phyloP scores from a whole-genome alignment of 176 grass and related monocot species.

The Saccharum spontaneum region DNA sequence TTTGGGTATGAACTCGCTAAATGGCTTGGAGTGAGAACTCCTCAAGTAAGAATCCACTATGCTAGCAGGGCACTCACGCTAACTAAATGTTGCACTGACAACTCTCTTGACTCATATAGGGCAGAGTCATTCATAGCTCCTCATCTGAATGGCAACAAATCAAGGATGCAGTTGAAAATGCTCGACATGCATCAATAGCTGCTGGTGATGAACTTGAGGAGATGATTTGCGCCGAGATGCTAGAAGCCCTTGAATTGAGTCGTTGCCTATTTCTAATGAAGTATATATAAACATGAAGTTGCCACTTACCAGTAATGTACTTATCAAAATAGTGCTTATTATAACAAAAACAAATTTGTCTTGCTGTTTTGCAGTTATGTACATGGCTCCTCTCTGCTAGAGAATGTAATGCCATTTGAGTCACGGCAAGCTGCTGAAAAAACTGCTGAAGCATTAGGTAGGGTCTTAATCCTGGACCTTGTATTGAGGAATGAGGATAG shows the following conservation, averaged over 20 bases:
- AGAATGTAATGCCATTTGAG: conserved; percentile 61
- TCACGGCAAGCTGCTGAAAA: conserved; percentile 67
- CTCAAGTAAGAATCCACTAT: conserved; percentile 63
- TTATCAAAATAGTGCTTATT: conserved; percentile 2
- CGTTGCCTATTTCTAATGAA: conserved; percentile 95
- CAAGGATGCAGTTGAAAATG: conserved; percentile 86
- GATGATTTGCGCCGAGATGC: conserved; percentile 75
- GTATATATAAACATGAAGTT: conserved; percentile 57
- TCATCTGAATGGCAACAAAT: conserved; percentile 85
- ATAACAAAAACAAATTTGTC: not conserved
- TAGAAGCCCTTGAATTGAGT: conserved; percentile 86
- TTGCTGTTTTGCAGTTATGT: conserved; percentile 78
- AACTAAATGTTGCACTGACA: conserved; percentile 18
- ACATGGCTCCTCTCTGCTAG: conserved; percentile 77
- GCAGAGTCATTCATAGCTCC: conserved; percentile 81
- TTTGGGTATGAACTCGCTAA: conserved; percentile 92
- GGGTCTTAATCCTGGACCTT: conserved; percentile 83
- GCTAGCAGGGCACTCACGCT: conserved; percentile 6
- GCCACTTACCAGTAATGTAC: conserved; percentile 19
- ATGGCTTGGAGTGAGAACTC: conserved; percentile 86
- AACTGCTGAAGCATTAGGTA: conserved; percentile 83
- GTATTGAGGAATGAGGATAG: conserved; percentile 94
- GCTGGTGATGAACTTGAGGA: conserved; percentile 64
- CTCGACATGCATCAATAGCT: conserved; percentile 40
- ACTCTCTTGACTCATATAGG: conserved; percentile 51